These are phyloP conservation scores for Multifurca ochricompacta DNA, from an alignment of 768 basidiomycete genomes.

Conservation along the genomic window DNA sequence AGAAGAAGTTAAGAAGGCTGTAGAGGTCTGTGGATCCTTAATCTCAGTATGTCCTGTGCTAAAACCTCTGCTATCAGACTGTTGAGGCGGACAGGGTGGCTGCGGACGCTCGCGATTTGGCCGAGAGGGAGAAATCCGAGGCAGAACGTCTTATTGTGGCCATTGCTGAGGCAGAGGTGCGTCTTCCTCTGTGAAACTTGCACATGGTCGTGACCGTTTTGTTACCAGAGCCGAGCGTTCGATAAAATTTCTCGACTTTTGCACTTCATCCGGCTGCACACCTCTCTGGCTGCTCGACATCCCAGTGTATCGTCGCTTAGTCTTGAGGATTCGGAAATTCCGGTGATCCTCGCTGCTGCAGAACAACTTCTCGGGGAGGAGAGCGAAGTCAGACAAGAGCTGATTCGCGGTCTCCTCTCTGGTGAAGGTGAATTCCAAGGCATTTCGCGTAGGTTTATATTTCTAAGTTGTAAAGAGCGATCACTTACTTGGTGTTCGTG, in stretches of 20 bases:
- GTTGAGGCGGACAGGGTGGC: constrained; percentile 57
- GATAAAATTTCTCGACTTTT: constrained; percentile 45
- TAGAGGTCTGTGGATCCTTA: constrained; percentile 52
- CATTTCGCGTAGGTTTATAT: constrained; percentile 47
- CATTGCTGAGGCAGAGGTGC: constrained; percentile 53
- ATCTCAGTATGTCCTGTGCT: neutral
- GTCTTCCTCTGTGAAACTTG: constrained; percentile 9
- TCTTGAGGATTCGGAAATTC: constrained; percentile 44
- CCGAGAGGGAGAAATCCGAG: constrained; percentile 49
- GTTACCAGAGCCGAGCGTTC: constrained; percentile 36
- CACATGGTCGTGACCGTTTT: constrained; percentile 1
- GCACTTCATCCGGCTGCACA: constrained; percentile 51
- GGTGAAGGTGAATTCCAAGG: constrained; percentile 54
- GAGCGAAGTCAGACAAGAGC: constrained; percentile 39
- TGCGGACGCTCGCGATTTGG: constrained; percentile 46
- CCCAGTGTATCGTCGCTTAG: constrained; percentile 35
- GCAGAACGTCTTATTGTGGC: constrained; percentile 48
- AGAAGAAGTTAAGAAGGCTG: constrained; percentile 72
- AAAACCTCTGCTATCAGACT: constrained; percentile 31
- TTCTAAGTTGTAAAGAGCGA: neutral
- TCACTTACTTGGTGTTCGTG: constrained; percentile 2
- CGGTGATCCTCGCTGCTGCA: constrained; percentile 44
- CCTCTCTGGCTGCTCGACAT: constrained; percentile 39
- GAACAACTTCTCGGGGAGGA: constrained; percentile 53
- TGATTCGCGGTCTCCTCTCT: constrained; percentile 49